Evolutionary conservation across 2,329 filamentous ascomycete species (phyloP).

Genomic region (Diaporthe amygdali): DNA sequence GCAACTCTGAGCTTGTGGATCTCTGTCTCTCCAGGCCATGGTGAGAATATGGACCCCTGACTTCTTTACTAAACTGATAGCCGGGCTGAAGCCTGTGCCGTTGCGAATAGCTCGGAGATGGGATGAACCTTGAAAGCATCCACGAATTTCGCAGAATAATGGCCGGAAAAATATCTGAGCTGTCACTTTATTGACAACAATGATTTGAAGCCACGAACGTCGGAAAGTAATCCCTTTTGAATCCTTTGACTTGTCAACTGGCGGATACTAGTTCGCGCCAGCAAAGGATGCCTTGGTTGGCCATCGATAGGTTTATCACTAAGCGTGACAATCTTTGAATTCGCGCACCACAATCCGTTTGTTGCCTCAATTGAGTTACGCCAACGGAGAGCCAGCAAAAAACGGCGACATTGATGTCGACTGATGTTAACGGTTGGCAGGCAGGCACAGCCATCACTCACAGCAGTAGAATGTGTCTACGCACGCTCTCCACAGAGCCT

Average conservation of each 20-base stretch:
- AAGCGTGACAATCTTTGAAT: background rate
- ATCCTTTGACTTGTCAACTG: background rate
- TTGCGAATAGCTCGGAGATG: background rate
- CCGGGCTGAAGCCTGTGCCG: background rate
- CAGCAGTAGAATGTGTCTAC: background rate
- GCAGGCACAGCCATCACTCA: background rate
- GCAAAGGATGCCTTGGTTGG: background rate
- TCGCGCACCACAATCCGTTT: no score
- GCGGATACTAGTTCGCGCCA: no score
- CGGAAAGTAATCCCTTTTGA: background rate
- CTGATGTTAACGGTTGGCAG: background rate
- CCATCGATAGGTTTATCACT: background rate
- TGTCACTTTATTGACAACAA: no score
- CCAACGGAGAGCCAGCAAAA: accelerated
- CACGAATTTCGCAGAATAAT: background rate
- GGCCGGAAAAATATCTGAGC: background rate
- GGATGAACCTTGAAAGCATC: background rate
- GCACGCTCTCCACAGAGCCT: background rate
- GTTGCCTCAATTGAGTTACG: no score
- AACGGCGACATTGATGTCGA: background rate
- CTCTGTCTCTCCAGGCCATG: background rate
- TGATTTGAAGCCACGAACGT: no score
- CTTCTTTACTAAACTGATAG: background rate
- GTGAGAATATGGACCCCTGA: background rate
- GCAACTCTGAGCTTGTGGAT: background rate